phyloP scores from a whole-genome alignment of 768 basidiomycete genomes.

The Serendipita sp. region DNA sequence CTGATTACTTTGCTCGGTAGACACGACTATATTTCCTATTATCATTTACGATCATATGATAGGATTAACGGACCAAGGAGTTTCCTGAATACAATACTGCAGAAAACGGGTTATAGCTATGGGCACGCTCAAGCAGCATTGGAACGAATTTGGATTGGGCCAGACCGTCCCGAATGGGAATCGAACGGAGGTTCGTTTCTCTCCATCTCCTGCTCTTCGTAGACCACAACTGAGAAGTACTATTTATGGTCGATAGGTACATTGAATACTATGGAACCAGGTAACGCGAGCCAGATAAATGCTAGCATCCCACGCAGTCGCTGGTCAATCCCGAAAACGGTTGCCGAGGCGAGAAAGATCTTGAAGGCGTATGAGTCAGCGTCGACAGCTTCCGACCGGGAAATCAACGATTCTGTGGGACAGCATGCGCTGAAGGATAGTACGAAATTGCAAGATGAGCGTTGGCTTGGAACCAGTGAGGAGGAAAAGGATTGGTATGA shows the following conservation, averaged over 20 bases:
- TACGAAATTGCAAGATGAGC: constrained; percentile 49
- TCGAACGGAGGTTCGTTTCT: not conserved
- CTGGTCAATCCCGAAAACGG: constrained; percentile 38
- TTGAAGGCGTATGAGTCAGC: constrained; percentile 56
- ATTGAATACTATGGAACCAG: not conserved
- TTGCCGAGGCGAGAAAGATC: constrained; percentile 51
- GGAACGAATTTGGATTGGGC: constrained; percentile 52
- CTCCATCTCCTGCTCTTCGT: not conserved
- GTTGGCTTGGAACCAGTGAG: constrained; percentile 69
- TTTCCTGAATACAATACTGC: constrained; percentile 55
- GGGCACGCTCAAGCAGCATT: constrained; percentile 77
- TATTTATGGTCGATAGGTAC: not conserved
- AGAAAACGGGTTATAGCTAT: constrained; percentile 60
- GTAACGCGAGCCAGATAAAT: too few species aligned
- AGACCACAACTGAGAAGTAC: too few species aligned
- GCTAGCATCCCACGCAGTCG: not conserved
- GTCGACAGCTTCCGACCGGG: constrained; percentile 34
- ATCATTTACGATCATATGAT: constrained; percentile 84
- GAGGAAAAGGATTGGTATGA: constrained; percentile 45
- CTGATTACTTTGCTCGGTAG: constrained; percentile 25
- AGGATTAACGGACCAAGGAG: constrained; percentile 63
- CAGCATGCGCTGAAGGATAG: constrained; percentile 62
- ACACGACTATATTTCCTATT: constrained; percentile 74
- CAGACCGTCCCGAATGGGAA: not conserved
- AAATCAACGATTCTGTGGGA: constrained; percentile 59